These are phyloP conservation scores for Zizania latifolia DNA, from an alignment of 176 grass and related monocot genomes.

Conservation along the genomic window DNA sequence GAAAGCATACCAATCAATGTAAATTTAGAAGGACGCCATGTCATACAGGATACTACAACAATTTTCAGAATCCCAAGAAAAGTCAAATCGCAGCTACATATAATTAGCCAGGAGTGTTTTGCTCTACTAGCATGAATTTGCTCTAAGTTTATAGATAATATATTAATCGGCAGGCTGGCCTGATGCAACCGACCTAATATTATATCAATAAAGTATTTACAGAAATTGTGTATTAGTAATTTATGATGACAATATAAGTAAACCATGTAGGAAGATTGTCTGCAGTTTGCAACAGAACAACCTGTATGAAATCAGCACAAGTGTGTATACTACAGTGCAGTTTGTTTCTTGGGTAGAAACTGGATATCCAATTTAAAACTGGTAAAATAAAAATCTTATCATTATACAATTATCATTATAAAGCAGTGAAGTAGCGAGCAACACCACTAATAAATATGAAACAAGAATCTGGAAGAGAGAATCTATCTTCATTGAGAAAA, in stretches of 20 bases:
- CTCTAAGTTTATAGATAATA: constrained; percentile 8
- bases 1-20: background rate
- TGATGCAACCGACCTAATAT: constrained; percentile 15
- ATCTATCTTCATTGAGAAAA: background rate
- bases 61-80: constrained; percentile 8
- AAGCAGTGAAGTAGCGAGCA: background rate
- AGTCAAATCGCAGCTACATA: background rate
- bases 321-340: background rate
- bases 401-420: background rate
- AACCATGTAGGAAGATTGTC: constrained; percentile 1
- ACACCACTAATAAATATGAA: background rate
- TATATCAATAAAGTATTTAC: background rate
- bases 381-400: background rate
- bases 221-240: background rate
- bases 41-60: background rate
- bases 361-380: background rate
- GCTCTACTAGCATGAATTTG: background rate
- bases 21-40: constrained; percentile 4
- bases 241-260: constrained; percentile 9
- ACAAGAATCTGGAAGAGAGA: constrained; percentile 4
- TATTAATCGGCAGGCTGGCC: background rate
- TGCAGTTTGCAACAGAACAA: background rate
- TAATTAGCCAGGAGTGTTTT: background rate
- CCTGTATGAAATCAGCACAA: background rate
- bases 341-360: background rate